Conservation (phyloP, 352 stramenopile genomes). For the Phytopythium delawarense region DNA sequence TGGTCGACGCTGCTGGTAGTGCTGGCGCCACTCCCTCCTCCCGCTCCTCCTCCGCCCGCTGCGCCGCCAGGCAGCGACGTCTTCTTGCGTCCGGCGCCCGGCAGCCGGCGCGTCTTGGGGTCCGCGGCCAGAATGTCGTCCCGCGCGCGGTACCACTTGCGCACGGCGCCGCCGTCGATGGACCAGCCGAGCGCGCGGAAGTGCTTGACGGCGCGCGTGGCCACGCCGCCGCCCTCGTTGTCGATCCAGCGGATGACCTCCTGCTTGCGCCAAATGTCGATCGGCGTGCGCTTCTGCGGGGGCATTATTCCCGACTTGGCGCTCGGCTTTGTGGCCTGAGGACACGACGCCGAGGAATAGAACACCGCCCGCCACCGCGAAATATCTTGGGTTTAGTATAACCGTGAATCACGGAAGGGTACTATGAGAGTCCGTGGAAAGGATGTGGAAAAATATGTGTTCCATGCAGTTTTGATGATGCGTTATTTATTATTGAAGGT, state of each 20-base stretch:
- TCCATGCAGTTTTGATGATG: too few species aligned
- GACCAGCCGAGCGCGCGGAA: constrained; percentile 12
- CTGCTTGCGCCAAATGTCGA: constrained; percentile 15
- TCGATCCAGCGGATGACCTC: constrained; percentile 16
- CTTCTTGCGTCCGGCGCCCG: constrained; percentile 14
- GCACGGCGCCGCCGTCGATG: constrained; percentile 14
- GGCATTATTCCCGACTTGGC: too few species aligned
- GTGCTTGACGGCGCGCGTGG: constrained; percentile 10
- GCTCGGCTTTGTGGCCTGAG: too few species aligned
- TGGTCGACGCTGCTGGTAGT: background rate
- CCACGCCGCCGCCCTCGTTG: constrained; percentile 10
- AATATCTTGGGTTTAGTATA: too few species aligned
- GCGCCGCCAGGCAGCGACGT: background rate
- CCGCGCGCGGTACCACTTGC: constrained; percentile 18
- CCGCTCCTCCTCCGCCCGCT: background rate
- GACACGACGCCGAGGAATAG: too few species aligned
- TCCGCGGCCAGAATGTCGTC: constrained; percentile 15
- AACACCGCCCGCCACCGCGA: too few species aligned
- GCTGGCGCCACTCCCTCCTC: background rate
- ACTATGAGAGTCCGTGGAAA: too few species aligned
- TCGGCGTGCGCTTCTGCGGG: constrained; percentile 10
- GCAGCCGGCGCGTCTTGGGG: constrained; percentile 7
- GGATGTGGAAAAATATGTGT: too few species aligned
- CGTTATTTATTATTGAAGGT: too few species aligned
- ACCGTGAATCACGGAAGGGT: too few species aligned